phyloP scores from a whole-genome alignment of 495 filamentous ascomycete species.

The Xylaria grammica region DNA sequence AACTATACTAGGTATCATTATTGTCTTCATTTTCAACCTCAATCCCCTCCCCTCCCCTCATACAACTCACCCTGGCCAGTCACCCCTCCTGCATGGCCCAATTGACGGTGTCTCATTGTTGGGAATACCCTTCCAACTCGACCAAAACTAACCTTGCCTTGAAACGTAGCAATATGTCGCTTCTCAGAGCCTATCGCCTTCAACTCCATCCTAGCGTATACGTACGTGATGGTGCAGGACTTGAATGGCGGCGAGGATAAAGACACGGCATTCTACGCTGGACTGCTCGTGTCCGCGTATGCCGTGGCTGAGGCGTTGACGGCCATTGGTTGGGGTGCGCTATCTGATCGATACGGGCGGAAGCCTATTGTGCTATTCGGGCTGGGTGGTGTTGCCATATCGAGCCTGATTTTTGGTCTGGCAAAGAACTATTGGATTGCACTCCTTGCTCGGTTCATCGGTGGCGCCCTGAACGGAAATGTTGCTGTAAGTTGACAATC shows the following conservation, averaged over 20 bases:
- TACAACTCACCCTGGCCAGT: no score
- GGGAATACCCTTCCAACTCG: background rate
- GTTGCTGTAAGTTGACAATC: conserved; percentile 35
- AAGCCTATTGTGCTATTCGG: conserved; percentile 85
- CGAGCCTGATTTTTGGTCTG: conserved; percentile 87
- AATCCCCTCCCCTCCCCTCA: background rate
- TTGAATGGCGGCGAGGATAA: conserved; percentile 72
- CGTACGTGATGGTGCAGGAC: conserved; percentile 87
- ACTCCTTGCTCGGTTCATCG: conserved; percentile 77
- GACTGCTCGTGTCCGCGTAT: conserved; percentile 87
- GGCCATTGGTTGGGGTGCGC: conserved; percentile 79
- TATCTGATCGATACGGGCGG: conserved; percentile 81
- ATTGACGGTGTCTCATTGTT: background rate
- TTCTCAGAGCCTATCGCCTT: conserved; percentile 97
- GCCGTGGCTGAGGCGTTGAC: conserved; percentile 85
- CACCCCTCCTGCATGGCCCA: background rate
- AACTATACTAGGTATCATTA: conserved; percentile 39
- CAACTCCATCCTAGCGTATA: conserved; percentile 94
- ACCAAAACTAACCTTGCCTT: background rate
- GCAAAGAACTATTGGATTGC: conserved; percentile 76
- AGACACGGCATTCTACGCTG: conserved; percentile 81
- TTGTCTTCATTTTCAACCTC: background rate
- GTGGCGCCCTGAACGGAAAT: conserved; percentile 81
- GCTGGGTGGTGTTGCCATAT: conserved; percentile 79
- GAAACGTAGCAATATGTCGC: conserved; percentile 72